These are phyloP conservation scores for Hymenoscyphus fraxineus DNA, from an alignment of 2,329 filamentous ascomycete species.

Conservation along the genomic window DNA sequence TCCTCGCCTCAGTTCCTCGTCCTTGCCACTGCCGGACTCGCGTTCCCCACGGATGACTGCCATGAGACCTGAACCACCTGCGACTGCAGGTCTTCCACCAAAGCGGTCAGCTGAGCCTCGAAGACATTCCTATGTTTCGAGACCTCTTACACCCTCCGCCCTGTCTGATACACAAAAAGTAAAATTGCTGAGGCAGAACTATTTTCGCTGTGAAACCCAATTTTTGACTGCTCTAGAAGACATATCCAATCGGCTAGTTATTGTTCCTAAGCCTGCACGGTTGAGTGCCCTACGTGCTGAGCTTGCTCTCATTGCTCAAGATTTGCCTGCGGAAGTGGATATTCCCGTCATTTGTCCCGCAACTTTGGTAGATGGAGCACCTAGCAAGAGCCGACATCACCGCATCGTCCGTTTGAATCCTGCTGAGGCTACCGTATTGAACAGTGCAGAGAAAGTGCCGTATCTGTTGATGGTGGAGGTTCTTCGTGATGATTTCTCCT, in stretches of 20 bases:
- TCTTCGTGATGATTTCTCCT: constrained; percentile 75
- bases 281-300: constrained; percentile 79
- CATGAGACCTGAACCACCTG: constrained; percentile 54
- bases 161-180: constrained; percentile 64
- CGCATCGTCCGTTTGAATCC: constrained; percentile 80
- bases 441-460: constrained; percentile 82
- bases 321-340: constrained; percentile 78
- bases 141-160: constrained; percentile 57
- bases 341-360: constrained; percentile 79
- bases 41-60: constrained; percentile 47
- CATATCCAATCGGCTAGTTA: constrained; percentile 79
- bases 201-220: constrained; percentile 77
- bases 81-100: constrained; percentile 50
- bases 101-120: constrained; percentile 28
- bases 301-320: constrained; percentile 74
- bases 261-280: constrained; percentile 76
- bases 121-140: constrained; percentile 59
- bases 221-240: constrained; percentile 77
- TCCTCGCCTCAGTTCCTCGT: constrained; percentile 63
- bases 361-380: constrained; percentile 67
- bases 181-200: constrained; percentile 73
- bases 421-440: constrained; percentile 77
- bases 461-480: constrained; percentile 84
- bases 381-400: constrained; percentile 73
- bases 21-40: constrained; percentile 60